A percentile compares a stretch with the other conserved stretches of the same genome.
These are phyloP conservation scores for Globisporangium solare DNA, from an alignment of 352 stramenopile species.

Conservation along the genomic window DNA sequence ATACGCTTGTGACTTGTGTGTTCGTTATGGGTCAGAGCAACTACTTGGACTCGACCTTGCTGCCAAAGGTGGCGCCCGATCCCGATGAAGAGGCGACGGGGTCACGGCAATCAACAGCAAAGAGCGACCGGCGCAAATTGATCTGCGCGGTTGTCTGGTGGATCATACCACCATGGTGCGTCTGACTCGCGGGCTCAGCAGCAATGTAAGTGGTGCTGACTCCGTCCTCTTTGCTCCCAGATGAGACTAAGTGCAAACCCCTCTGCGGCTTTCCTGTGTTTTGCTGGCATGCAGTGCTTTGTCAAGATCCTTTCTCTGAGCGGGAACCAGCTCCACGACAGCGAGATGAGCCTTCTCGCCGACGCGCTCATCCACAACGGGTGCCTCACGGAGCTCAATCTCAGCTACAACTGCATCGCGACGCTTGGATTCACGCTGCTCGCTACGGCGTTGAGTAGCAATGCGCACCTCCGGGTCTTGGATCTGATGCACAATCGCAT, in stretches of 20 bases:
- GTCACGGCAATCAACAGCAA: slow-evolving; percentile 7
- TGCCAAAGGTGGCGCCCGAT: slow-evolving; percentile 3
- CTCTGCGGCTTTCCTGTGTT: background rate
- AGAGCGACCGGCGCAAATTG: slow-evolving; percentile 16
- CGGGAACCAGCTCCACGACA: slow-evolving; percentile 63
- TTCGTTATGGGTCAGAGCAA: slow-evolving; percentile 15
- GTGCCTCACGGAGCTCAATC: slow-evolving; percentile 42
- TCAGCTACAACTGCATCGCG: slow-evolving; percentile 70
- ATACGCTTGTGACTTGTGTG: background rate
- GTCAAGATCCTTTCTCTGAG: slow-evolving; percentile 51
- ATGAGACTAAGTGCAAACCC: background rate
- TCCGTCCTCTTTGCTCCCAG: background rate
- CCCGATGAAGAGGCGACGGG: slow-evolving; percentile 4
- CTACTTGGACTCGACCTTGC: slow-evolving; percentile 24
- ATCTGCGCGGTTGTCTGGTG: slow-evolving; percentile 57
- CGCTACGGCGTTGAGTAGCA: slow-evolving; percentile 39
- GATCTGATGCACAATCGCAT: slow-evolving; percentile 75
- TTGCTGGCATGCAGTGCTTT: slow-evolving; percentile 33
- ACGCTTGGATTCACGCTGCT: slow-evolving; percentile 48
- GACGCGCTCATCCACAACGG: slow-evolving; percentile 50
- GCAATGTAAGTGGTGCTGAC: slow-evolving; percentile 45
- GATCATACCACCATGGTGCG: slow-evolving; percentile 35
- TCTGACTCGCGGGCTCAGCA: slow-evolving; percentile 32
- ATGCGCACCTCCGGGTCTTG: slow-evolving; percentile 34
- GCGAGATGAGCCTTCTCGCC: slow-evolving; percentile 40